These are phyloP conservation scores for Ceratonia siliqua DNA, from an alignment of 306 rosid genomes.

Conservation along the genomic window DNA sequence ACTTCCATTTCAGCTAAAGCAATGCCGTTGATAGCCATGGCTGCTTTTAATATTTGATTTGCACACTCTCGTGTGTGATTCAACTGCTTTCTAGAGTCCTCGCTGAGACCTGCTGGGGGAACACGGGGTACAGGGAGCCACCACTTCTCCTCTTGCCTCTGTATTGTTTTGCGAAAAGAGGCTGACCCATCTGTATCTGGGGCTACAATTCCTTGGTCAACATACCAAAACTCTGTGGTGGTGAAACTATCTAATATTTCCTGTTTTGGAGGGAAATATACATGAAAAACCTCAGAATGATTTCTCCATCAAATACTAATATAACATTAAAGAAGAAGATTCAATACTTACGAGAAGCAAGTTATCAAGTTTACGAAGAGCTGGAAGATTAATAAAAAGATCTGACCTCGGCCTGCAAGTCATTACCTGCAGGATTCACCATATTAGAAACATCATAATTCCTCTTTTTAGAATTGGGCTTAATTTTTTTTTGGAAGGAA, in stretches of 20 bases:
- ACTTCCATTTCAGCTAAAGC: conserved; percentile 88
- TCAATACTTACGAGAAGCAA: conserved; percentile 81
- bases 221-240: conserved; percentile 84
- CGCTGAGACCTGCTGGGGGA: conserved; percentile 72
- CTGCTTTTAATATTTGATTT: conserved; percentile 81
- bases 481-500: neutral
- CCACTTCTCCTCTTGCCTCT: conserved; percentile 97
- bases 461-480: neutral
- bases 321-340: neutral
- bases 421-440: conserved; percentile 67
- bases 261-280: conserved; percentile 35
- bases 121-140: conserved; percentile 97
- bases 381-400: conserved; percentile 91
- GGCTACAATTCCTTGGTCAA: conserved; percentile 87
- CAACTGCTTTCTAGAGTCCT: conserved; percentile 76
- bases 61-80: conserved; percentile 79
- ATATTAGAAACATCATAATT: conserved; percentile 52
- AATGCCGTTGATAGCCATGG: conserved; percentile 80
- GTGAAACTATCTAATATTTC: conserved; percentile 76
- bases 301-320: neutral
- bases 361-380: conserved; percentile 89
- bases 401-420: conserved; percentile 92
- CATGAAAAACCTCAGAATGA: conserved; percentile 9
- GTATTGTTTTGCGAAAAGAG: conserved; percentile 74
- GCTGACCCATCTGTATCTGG: conserved; percentile 72